Evolutionary conservation across 495 filamentous ascomycete species (phyloP).

Genomic region (Podospora appendiculata): DNA sequence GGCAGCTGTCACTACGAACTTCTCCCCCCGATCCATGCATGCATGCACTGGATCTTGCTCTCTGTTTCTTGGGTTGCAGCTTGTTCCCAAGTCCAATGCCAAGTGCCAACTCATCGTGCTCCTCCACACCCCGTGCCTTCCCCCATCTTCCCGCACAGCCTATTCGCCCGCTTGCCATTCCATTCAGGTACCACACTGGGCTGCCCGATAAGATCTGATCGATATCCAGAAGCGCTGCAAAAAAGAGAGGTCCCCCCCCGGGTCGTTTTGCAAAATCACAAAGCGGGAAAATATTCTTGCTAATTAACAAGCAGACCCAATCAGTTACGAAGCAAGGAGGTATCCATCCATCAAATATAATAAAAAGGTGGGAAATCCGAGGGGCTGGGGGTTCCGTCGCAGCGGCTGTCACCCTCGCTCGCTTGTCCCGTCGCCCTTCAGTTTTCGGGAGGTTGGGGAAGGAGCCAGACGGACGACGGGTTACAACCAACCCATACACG

Average conservation of each 20-base stretch:
- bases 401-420: not conserved
- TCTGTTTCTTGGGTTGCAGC: too few species aligned
- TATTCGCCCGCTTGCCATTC: slow-evolving; percentile 1
- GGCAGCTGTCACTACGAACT: not conserved
- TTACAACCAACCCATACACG: not conserved
- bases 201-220: not conserved
- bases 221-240: not conserved
- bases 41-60: too few species aligned
- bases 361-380: slow-evolving; percentile 11
- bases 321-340: not conserved
- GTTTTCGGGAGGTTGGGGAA: slow-evolving; percentile 23
- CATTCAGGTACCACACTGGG: not conserved
- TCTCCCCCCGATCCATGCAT: too few species aligned
- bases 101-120: too few species aligned
- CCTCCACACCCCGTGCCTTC: not conserved
- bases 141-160: too few species aligned
- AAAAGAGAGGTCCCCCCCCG: slow-evolving; percentile 4
- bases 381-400: slow-evolving; percentile 19
- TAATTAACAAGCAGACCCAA: slow-evolving; percentile 4
- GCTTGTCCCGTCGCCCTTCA: not conserved
- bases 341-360: not conserved
- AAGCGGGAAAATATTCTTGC: slow-evolving; percentile 2
- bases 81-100: too few species aligned
- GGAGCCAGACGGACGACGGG: too few species aligned
- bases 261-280: not conserved